Evolutionary conservation across 2,329 filamentous ascomycete genomes (phyloP).

Genomic region (Colletotrichum sp.): DNA sequence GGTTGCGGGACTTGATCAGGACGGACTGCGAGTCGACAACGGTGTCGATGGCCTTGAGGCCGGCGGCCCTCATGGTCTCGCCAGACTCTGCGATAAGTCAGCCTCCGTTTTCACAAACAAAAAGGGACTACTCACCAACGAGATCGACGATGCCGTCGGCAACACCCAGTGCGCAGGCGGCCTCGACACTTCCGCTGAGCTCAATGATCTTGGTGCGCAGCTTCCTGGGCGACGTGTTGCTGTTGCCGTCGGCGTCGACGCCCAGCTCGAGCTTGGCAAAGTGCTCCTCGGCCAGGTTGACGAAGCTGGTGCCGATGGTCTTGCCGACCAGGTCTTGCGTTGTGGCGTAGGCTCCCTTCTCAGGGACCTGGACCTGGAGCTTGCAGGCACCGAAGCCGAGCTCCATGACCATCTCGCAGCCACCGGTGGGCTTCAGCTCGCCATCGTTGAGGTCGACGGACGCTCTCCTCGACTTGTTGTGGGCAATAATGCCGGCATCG

Average conservation of each 20-base stretch:
- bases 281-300: constrained; percentile 80
- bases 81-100: constrained; percentile 74
- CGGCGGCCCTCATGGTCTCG: constrained; percentile 96
- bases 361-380: constrained; percentile 95
- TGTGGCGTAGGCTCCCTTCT: constrained; percentile 74
- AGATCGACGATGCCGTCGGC: constrained; percentile 98
- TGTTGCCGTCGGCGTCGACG: constrained; percentile 45
- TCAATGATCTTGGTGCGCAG: constrained; percentile 90
- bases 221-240: constrained; percentile 47
- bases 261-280: constrained; percentile 78
- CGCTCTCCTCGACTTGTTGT: constrained; percentile 52
- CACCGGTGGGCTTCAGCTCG: constrained; percentile 57
- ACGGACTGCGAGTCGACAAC: constrained; percentile 88
- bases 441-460: constrained; percentile 50
- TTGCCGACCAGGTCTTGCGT: constrained; percentile 85
- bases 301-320: constrained; percentile 96
- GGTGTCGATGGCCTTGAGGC: constrained; percentile 92
- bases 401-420: constrained; percentile 87
- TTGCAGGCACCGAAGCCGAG: constrained; percentile 90
- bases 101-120: neutral
- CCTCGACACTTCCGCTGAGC: constrained; percentile 95
- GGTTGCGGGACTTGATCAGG: constrained; percentile 87
- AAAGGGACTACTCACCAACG: constrained; percentile 70
- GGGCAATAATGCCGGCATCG: constrained; percentile 65
- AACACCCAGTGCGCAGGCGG: constrained; percentile 92